Conservation (phyloP, 176 grass and related monocot genomes). For the Musa troglodytarum region DNA sequence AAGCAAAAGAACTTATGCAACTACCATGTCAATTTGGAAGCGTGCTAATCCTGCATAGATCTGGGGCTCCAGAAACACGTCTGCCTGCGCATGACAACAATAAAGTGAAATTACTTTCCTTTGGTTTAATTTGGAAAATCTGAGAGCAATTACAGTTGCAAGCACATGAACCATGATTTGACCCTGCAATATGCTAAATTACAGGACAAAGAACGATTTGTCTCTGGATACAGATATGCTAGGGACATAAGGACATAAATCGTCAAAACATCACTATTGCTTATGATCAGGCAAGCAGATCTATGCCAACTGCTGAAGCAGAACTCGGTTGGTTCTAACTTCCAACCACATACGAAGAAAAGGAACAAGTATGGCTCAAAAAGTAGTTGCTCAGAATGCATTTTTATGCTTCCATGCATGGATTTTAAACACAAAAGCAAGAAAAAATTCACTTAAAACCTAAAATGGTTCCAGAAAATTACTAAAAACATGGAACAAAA, state of each 20-base stretch:
- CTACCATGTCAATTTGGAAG: conserved; percentile 51
- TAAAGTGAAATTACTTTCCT: neutral
- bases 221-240: neutral
- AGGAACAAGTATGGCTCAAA: neutral
- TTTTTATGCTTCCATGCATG: neutral
- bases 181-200: neutral
- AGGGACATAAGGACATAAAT: neutral
- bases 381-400: neutral
- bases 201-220: neutral
- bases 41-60: conserved; percentile 34
- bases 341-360: neutral
- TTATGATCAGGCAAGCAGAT: neutral
- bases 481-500: neutral
- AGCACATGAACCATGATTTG: neutral
- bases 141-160: no score
- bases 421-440: neutral
- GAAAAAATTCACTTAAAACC: neutral
- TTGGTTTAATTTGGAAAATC: no score
- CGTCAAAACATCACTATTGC: no score
- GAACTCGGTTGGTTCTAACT: neutral
- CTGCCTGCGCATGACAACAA: conserved; percentile 48
- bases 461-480: neutral
- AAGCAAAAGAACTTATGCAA: neutral
- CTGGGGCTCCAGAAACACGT: conserved; percentile 69
- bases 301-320: neutral